Conservation (phyloP, 108 stramenopile genomes). For the Skeletonema tropicum region DNA sequence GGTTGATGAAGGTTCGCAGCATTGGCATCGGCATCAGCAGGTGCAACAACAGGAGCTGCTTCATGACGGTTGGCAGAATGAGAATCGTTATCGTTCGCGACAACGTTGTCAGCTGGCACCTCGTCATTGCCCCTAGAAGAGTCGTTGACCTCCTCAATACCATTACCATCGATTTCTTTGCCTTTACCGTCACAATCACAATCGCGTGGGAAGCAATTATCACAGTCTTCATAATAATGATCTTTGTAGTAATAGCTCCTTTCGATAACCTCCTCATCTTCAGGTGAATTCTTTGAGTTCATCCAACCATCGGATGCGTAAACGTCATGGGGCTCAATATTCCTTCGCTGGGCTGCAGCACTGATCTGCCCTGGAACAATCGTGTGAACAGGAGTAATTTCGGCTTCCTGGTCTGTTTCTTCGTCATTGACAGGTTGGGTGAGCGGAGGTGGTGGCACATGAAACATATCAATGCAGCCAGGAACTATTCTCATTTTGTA, state of each 20-base stretch:
- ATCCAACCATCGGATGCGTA: background rate
- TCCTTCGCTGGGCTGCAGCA: conserved; percentile 1
- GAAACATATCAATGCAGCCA: conserved; percentile 8
- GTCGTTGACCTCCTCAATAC: no score
- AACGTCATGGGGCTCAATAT: background rate
- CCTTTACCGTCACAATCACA: no score
- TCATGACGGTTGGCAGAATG: background rate
- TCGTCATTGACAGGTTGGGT: background rate
- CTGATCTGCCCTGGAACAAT: conserved; percentile 16
- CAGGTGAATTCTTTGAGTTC: no score
- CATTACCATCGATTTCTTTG: no score
- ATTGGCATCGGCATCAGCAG: background rate
- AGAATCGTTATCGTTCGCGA: background rate
- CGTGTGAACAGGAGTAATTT: background rate
- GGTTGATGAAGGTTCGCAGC: background rate
- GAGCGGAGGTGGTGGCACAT: conserved; percentile 8
- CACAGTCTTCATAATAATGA: no score
- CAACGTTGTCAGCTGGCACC: background rate
- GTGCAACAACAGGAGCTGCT: background rate
- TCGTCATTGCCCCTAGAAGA: no score
- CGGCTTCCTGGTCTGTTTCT: background rate
- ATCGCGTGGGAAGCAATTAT: no score
- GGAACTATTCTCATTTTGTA: background rate
- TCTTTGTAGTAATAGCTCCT: no score
- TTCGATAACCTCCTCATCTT: no score